Percentiles rank a stretch among this genome's conserved stretches.
Evolutionary conservation across 208 protist genomes (phyloP).

Genomic region (Zelonia costaricensis): DNA sequence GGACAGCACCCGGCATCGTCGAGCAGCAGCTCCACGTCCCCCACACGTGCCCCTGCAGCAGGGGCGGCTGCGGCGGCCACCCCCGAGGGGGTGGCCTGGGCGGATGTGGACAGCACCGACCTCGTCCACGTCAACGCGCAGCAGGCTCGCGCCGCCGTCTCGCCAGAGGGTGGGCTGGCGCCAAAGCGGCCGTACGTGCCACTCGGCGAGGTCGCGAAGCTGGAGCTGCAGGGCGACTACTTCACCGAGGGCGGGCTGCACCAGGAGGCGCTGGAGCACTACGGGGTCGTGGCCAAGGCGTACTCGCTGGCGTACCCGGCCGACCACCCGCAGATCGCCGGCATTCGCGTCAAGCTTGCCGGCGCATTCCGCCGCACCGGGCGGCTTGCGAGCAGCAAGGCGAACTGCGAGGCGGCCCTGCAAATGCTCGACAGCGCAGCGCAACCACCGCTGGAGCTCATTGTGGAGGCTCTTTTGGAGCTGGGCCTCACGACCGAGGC

Average conservation of each 20-base stretch:
- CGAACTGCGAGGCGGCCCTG: conserved; percentile 58
- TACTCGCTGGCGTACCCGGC: conserved; percentile 81
- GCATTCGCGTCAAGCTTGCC: conserved; percentile 78
- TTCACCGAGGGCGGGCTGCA: conserved; percentile 76
- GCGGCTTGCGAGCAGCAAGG: conserved; percentile 61
- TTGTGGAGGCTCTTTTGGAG: conserved; percentile 84
- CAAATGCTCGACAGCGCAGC: conserved; percentile 60
- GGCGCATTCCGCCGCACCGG: conserved; percentile 83
- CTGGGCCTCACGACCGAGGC: conserved; percentile 75
- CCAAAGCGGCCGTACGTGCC: conserved; percentile 71
- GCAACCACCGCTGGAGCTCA: conserved; percentile 71
- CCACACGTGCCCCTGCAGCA: neutral
- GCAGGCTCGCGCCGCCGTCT: conserved; percentile 3
- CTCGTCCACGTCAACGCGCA: conserved; percentile 49
- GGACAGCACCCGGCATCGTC: conserved; percentile 2
- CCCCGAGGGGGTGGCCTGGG: conserved; percentile 54
- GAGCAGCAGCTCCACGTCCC: neutral
- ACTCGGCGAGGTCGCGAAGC: conserved; percentile 79
- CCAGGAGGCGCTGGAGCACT: conserved; percentile 89
- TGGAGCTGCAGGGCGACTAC: conserved; percentile 89
- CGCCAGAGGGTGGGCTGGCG: neutral
- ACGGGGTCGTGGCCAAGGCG: conserved; percentile 86
- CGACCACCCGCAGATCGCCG: conserved; percentile 65
- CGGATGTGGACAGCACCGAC: conserved; percentile 62
- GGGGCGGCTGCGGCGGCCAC: conserved; percentile 3